Percentiles rank a stretch among this genome's conserved stretches.
phyloP scores from a whole-genome alignment of 2,329 filamentous ascomycete species.

The Fusarium sp. region DNA sequence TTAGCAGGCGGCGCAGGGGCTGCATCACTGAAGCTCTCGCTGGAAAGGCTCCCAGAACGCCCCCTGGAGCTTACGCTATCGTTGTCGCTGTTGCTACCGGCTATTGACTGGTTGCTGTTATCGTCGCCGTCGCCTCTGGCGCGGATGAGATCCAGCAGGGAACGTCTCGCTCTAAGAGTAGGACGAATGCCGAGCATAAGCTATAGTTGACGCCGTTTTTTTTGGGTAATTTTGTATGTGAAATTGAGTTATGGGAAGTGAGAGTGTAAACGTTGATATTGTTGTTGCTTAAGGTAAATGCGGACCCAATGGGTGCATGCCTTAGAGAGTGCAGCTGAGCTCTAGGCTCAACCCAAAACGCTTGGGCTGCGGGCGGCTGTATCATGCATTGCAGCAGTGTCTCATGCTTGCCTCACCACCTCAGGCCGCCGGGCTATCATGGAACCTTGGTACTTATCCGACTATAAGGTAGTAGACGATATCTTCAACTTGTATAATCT shows the following conservation, averaged over 20 bases:
- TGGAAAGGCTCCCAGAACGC: constrained; percentile 18
- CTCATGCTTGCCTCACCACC: background rate
- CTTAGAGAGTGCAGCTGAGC: constrained; percentile 20
- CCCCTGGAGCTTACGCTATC: constrained; percentile 15
- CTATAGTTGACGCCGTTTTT: constrained; percentile 29
- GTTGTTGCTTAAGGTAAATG: constrained; percentile 34
- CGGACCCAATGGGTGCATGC: constrained; percentile 4
- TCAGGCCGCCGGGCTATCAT: background rate
- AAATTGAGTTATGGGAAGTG: constrained; percentile 21
- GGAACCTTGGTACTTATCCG: background rate
- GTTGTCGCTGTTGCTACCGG: constrained; percentile 19
- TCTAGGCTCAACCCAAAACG: constrained; percentile 10
- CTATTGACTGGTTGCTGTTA: constrained; percentile 16
- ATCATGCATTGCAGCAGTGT: constrained; percentile 5
- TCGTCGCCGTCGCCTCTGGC: constrained; percentile 52
- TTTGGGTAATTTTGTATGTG: constrained; percentile 26
- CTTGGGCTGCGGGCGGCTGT: constrained; percentile 19
- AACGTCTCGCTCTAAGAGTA: constrained; percentile 66
- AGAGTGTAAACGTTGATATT: constrained; percentile 9
- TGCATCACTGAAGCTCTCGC: constrained; percentile 36
- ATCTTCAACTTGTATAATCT: background rate
- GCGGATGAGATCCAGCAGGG: constrained; percentile 66
- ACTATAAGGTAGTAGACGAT: background rate
- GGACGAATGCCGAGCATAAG: constrained; percentile 67
- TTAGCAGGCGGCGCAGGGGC: constrained; percentile 42